A percentile compares a stretch with the other conserved stretches of the same genome.
These are phyloP conservation scores for Sistotremastrum suecicum DNA, from an alignment of 768 basidiomycete species.

Conservation along the genomic window DNA sequence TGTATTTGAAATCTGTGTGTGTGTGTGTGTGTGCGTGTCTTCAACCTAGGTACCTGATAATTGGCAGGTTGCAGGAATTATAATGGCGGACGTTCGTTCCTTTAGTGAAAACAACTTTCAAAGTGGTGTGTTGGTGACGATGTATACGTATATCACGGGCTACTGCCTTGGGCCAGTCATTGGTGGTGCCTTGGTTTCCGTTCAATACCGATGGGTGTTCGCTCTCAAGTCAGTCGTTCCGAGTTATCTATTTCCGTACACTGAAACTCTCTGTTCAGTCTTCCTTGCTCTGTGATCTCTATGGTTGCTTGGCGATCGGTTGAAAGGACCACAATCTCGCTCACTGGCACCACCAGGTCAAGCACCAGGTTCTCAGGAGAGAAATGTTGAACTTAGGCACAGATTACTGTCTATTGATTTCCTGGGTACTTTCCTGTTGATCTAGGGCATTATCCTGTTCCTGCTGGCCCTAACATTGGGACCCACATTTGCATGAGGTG, in stretches of 20 bases:
- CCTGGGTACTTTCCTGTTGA: conserved; percentile 32
- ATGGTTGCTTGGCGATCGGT: conserved; percentile 26
- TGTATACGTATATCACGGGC: conserved; percentile 31
- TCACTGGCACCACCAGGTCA: background rate
- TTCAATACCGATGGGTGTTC: conserved; percentile 39
- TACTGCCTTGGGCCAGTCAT: conserved; percentile 30
- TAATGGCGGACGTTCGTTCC: conserved; percentile 29
- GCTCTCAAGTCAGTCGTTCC: conserved; percentile 31
- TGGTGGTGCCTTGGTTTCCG: conserved; percentile 25
- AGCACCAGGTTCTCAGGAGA: background rate
- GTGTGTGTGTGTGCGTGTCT: too few relatives aligned
- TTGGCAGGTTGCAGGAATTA: conserved; percentile 21
- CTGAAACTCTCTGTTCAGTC: conserved; percentile 12
- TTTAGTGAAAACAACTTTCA: conserved; percentile 30
- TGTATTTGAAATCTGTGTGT: too few relatives aligned
- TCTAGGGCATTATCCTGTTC: conserved; percentile 28
- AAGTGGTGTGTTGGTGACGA: conserved; percentile 23
- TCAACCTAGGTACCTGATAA: too few relatives aligned
- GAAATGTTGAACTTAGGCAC: conserved; percentile 10
- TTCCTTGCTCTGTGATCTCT: conserved; percentile 23
- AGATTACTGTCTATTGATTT: conserved; percentile 29
- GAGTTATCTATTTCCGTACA: background rate
- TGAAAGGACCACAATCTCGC: conserved; percentile 11
- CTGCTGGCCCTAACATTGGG: conserved; percentile 40
- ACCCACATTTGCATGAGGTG: conserved; percentile 26